These are phyloP conservation scores for Hanseniaspora sp. DNA, from an alignment of 1,139 yeast species.

Conservation along the genomic window DNA sequence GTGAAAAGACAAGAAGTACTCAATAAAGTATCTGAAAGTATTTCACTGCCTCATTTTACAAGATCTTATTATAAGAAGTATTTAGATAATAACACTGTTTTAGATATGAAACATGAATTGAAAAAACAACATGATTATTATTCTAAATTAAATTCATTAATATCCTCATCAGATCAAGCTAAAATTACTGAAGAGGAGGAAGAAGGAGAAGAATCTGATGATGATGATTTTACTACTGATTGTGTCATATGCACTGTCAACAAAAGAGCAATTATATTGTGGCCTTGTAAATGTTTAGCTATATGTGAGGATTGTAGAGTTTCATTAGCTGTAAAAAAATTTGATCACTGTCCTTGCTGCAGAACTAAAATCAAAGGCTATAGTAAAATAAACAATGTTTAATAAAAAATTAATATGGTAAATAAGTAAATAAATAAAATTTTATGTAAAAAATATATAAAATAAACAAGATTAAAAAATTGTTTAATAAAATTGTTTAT, in stretches of 20 bases:
- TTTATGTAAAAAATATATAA: too few relatives aligned
- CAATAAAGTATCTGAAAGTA: background rate
- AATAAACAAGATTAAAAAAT: too few relatives aligned
- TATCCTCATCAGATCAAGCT: background rate
- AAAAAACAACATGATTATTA: conserved; percentile 4
- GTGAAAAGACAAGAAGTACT: conserved; percentile 3
- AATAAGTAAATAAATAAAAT: background rate
- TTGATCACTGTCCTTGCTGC: conserved; percentile 78
- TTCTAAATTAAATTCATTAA: background rate
- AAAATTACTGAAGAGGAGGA: conserved; percentile 15
- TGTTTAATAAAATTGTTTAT: too few relatives aligned
- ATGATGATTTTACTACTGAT: conserved; percentile 23
- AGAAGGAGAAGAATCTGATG: conserved; percentile 20
- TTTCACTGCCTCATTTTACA: conserved; percentile 20
- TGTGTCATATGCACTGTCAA: conserved; percentile 79
- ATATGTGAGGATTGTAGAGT: conserved; percentile 75
- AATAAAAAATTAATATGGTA: background rate
- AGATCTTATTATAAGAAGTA: conserved; percentile 28
- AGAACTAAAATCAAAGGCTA: conserved; percentile 56
- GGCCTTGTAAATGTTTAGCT: conserved; percentile 92
- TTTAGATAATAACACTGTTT: conserved; percentile 26
- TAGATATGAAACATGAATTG: conserved; percentile 20
- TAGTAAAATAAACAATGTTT: conserved; percentile 35
- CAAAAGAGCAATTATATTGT: conserved; percentile 63
- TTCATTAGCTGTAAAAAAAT: conserved; percentile 62